Evolutionary conservation across 2,329 filamentous ascomycete species (phyloP).

Genomic region (Arthrobotrys musiformis): DNA sequence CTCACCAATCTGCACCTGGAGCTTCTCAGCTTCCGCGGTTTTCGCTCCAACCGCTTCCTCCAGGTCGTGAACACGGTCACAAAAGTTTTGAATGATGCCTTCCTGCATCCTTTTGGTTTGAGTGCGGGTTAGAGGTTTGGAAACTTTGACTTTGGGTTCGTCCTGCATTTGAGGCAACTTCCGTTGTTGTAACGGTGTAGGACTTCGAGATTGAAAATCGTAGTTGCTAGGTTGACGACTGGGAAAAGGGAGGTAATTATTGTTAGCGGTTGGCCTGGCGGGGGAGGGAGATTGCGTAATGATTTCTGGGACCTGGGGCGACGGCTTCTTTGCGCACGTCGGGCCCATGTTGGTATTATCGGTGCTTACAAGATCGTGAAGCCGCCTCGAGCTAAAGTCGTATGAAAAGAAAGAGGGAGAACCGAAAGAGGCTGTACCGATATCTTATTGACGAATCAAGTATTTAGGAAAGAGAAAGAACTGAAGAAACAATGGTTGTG

Average conservation of each 20-base stretch:
- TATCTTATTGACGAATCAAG: no score
- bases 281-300: not conserved
- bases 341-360: not conserved
- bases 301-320: not conserved
- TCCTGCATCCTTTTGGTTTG: slow-evolving; percentile 24
- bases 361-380: no score
- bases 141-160: not conserved
- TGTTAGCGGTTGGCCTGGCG: not conserved
- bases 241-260: not conserved
- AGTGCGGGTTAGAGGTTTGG: not conserved
- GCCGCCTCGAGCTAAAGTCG: no score
- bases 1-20: slow-evolving; percentile 11
- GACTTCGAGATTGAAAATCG: not conserved
- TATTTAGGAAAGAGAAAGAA: no score
- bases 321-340: not conserved
- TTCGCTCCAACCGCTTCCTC: slow-evolving; percentile 1
- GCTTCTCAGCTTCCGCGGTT: slow-evolving; percentile 17
- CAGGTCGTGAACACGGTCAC: slow-evolving; percentile 22
- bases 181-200: not conserved
- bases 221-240: not conserved
- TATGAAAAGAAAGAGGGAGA: no score
- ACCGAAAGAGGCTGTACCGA: no score
- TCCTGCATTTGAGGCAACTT: not conserved
- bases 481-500: no score
- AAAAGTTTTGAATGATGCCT: slow-evolving; percentile 18